Evolutionary conservation across 345 rosid species (phyloP), one percentile per base, ranked within the genome.

Genomic region (Turritis glabra): DNA sequence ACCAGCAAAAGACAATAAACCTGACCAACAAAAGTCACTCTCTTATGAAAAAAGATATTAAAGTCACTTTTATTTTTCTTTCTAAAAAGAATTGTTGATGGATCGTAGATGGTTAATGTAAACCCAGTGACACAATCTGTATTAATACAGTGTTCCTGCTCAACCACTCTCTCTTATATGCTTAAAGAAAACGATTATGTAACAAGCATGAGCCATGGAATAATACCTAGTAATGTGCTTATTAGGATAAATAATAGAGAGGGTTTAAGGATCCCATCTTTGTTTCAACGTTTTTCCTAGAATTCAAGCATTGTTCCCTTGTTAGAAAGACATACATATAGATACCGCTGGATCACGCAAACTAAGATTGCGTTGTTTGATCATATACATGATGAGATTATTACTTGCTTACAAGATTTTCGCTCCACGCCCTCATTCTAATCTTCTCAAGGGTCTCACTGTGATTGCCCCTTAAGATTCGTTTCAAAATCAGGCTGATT

Each of bases 401-500:
- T 51, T 68, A 68, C 21, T 30, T 50, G 74, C n/a, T 58, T 29
- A 59, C 68, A 59, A 59, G 79, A 67, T 75, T 43, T 67, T 38
- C 35, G 41, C 67, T 40, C 64, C 68, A 67, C 61, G 8, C 44
- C 37, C 67, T 66, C 72, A 56, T n/a, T 14, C 65, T 57, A 38
- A 35, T 64, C 43, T 51, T 21, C 64, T 63, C 70, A 22, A 37
- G 53, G 67, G 44, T 57, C 52, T 23, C 32, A 37, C 23, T 23
- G 63, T 41, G 51, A 43, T 61, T 44, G 14, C 29, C 56, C 51
- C 30, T 40, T 70, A 2, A 15, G 15, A 2, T 58, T 66, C 69
- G 46, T 67, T 44, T 53, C 74, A 79, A 94, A 94, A 80, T 88
- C 96, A 13, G 97, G 97, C 74, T 91, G 98, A 65, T 80, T 91